Evolutionary conservation across 1,139 yeast species (phyloP), one percentile per base, ranked within the genome.

Genomic region (Torulaspora globosa): DNA sequence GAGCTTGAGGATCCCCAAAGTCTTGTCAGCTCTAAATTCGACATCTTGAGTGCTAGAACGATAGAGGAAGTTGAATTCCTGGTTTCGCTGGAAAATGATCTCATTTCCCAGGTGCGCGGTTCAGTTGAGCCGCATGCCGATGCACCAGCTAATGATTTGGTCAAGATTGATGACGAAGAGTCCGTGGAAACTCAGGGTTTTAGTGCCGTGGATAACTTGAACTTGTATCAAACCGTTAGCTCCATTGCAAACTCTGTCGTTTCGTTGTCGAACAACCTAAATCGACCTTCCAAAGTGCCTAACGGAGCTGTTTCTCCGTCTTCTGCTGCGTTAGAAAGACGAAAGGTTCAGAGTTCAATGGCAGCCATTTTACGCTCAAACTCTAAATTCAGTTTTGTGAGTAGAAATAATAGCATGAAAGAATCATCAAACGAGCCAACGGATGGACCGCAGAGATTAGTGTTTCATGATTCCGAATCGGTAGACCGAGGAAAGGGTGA

Each of bases 1-100:
- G 52, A 49, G 12, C 37, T 43, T 4, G 51, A 48, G 36, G 60
- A 55, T 6, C 43, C 61, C 8, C 54, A 56, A 19, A 60, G 60
- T 16, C 63, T 71, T 14, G 59, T 59, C 2, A 73, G 73, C 5
- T 72, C 72, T 2, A 74, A 82, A 53, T 75, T 83, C 44, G 97
- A 88, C 66, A 71, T 85, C 11, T 69, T 88, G 47, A 82, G 94
- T 62, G 92, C 94, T 2, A 71, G 94, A 54, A 83, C 87, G 1
- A 75, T 86, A 34, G 87, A 84, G 55, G 95, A 88, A 62, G 76
- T 86, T 16, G 76, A 74, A 47, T 67, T 60, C 44, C 49, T 71
- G 26, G 55, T 68, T 2, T 56, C 66, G 10, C 59, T 67, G 46
- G 70, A 69, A 48, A 68, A 67, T 47, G 62, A 64, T 18, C 50